phyloP scores from a whole-genome alignment of 768 basidiomycete species.

The Suillus ampliporus region DNA sequence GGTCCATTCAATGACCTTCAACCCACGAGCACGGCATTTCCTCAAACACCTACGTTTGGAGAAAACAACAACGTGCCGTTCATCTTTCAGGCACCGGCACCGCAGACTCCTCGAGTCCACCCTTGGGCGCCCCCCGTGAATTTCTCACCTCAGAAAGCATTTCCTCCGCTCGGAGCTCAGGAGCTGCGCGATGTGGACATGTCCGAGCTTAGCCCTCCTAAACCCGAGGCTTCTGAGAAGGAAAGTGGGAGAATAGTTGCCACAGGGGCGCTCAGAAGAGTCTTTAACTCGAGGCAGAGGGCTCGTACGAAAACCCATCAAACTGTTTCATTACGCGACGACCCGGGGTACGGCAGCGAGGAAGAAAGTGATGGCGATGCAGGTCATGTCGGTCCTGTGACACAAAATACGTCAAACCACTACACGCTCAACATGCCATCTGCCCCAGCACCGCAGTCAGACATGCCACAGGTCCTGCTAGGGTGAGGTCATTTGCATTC shows the following conservation, averaged over 20 bases:
- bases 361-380: slow-evolving; percentile 56
- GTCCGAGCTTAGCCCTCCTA: slow-evolving; percentile 71
- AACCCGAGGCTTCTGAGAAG: slow-evolving; percentile 45
- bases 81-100: slow-evolving; percentile 64
- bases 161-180: slow-evolving; percentile 54
- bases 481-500: slow-evolving; percentile 60
- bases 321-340: slow-evolving; percentile 30
- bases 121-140: slow-evolving; percentile 71
- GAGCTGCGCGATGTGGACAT: slow-evolving; percentile 78
- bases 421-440: slow-evolving; percentile 85
- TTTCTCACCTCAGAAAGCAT: slow-evolving; percentile 64
- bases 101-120: slow-evolving; percentile 47
- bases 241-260: slow-evolving; percentile 59
- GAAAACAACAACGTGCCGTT: slow-evolving; percentile 73
- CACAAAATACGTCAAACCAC: slow-evolving; percentile 72
- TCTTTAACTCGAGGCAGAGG: slow-evolving; percentile 66
- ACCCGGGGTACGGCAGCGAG: slow-evolving; percentile 45
- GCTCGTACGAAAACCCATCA: slow-evolving; percentile 38
- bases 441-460: slow-evolving; percentile 57
- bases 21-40: slow-evolving; percentile 40
- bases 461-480: slow-evolving; percentile 81
- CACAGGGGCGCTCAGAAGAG: slow-evolving; percentile 66
- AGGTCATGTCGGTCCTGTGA: slow-evolving; percentile 42
- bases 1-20: slow-evolving; percentile 52
- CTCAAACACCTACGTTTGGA: slow-evolving; percentile 61